Evolutionary conservation across 805 yeast species (phyloP).

Genomic region (Starmerella sp.): DNA sequence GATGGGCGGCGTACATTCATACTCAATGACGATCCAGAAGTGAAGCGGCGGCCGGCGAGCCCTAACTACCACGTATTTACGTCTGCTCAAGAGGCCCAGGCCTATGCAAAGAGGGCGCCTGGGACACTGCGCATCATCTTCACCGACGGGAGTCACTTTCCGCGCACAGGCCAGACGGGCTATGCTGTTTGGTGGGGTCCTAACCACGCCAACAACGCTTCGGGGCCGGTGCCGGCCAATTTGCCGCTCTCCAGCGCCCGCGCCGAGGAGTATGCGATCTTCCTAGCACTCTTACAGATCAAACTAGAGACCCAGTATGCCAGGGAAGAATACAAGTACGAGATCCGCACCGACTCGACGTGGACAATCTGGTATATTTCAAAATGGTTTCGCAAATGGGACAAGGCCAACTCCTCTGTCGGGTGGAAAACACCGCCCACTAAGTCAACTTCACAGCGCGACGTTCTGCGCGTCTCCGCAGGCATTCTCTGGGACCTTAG

Average conservation of each 20-base stretch:
- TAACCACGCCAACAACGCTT: not conserved
- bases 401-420: not conserved
- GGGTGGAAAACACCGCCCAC: conserved; percentile 10
- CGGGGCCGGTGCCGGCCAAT: conserved; percentile 8
- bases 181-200: conserved; percentile 13
- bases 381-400: conserved; percentile 10
- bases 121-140: not conserved
- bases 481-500: conserved; percentile 16
- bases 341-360: conserved; percentile 1
- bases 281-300: conserved; percentile 11
- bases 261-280: conserved; percentile 15
- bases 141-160: conserved; percentile 13
- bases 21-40: not conserved
- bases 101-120: not conserved
- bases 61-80: not conserved
- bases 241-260: conserved; percentile 9
- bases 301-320: not conserved
- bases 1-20: not conserved
- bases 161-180: not conserved
- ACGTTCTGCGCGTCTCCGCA: conserved; percentile 11
- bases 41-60: not conserved
- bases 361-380: conserved; percentile 6
- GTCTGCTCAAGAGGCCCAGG: not conserved
- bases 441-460: not conserved
- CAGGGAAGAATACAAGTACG: not conserved